These are phyloP conservation scores for Tilletia setariae DNA, from an alignment of 1,284 basidiomycete species.

Conservation along the genomic window DNA sequence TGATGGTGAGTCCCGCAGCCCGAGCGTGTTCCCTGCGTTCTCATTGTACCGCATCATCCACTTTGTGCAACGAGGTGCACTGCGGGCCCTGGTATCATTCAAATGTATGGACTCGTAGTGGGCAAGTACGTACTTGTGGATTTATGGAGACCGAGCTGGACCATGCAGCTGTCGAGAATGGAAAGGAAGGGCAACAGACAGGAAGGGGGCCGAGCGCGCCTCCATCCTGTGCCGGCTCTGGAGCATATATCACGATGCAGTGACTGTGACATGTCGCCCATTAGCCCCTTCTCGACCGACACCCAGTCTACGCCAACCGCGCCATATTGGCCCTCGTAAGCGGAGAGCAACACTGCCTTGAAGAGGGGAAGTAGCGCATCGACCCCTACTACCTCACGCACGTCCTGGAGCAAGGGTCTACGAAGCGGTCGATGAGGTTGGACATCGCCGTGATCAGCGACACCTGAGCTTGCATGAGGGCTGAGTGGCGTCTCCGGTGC, in stretches of 20 bases:
- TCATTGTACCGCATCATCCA: no score
- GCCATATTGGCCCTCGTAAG: constrained; percentile 17
- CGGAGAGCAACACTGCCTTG: constrained; percentile 14
- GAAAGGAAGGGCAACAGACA: no score
- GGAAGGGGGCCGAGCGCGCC: no score
- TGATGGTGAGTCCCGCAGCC: no score
- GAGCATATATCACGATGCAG: background rate
- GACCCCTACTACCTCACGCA: constrained; percentile 15
- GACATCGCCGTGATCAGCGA: background rate
- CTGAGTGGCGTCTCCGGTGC: constrained; percentile 11
- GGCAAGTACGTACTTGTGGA: no score
- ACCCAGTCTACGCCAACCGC: constrained; percentile 16
- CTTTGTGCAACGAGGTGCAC: no score
- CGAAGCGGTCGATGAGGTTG: background rate
- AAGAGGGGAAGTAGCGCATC: constrained; percentile 24
- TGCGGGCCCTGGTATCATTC: no score
- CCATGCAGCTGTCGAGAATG: no score
- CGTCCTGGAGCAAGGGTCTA: background rate
- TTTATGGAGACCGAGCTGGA: no score
- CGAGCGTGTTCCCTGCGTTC: no score
- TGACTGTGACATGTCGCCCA: constrained; percentile 16
- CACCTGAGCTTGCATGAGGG: background rate
- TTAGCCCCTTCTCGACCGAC: constrained; percentile 17
- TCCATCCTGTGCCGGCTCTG: no score
- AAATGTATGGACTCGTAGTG: no score